Evolutionary conservation across 2,329 filamentous ascomycete genomes (phyloP).

Genomic region (Didymella segeticola): DNA sequence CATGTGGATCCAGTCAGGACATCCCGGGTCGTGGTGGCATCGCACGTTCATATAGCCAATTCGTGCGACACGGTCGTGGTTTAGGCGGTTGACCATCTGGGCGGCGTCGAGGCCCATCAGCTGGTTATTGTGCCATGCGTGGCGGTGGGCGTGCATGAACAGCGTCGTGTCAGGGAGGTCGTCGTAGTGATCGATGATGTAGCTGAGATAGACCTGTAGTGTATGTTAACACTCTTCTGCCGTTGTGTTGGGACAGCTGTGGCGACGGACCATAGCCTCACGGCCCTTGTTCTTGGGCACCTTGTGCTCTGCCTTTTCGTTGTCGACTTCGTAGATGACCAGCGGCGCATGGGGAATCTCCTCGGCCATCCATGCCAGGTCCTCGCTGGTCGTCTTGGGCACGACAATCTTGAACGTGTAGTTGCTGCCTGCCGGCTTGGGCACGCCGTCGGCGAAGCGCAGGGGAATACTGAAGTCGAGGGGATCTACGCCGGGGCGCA

Average conservation of each 20-base stretch:
- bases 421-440: conserved; percentile 45
- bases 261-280: conserved; percentile 60
- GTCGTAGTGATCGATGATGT: conserved; percentile 69
- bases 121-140: conserved; percentile 67
- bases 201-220: conserved; percentile 61
- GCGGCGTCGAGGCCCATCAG: conserved; percentile 59
- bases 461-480: conserved; percentile 47
- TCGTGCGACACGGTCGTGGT: conserved; percentile 58
- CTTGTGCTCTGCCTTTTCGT: conserved; percentile 57
- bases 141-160: conserved; percentile 64
- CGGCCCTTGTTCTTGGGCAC: conserved; percentile 66
- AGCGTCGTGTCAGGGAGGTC: conserved; percentile 64
- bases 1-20: conserved; percentile 64
- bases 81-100: conserved; percentile 59
- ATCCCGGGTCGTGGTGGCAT: conserved; percentile 65
- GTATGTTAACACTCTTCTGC: conserved; percentile 12
- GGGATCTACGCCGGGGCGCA: conserved; percentile 31
- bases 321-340: conserved; percentile 61
- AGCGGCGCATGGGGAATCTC: conserved; percentile 46
- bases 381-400: conserved; percentile 48
- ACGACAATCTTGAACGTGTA: conserved; percentile 47
- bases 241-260: background rate
- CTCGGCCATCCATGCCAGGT: conserved; percentile 45
- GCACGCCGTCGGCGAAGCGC: conserved; percentile 38
- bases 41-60: conserved; percentile 67